Evolutionary conservation across 768 basidiomycete genomes (phyloP), one percentile per base, ranked within the genome.

Genomic region (Kondoa malvinella): DNA sequence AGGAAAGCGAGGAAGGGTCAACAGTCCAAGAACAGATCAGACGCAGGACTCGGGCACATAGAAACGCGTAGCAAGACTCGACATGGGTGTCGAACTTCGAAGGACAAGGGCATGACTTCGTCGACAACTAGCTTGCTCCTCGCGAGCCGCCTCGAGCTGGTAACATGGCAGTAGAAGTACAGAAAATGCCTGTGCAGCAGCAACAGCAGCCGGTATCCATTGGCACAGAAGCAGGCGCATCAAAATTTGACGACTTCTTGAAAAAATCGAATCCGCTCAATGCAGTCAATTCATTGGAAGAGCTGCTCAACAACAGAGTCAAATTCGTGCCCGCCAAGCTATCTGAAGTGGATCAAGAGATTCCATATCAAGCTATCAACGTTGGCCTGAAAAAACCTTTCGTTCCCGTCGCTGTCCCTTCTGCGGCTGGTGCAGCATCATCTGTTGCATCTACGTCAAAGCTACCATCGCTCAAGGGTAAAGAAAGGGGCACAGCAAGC

Each of bases 361-460:
- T 63, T n/a, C 27, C 16, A 3, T 63, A 63, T 29, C 29, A 63
- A 33, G 29, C 61, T 17, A 63, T 63, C 61, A 63, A 63, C 32
- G 58, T 63, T 33, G 15, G 33, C 61, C 61, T 63, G n/a, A 17
- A 63, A 34, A 33, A 17, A 17, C 27, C 30, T 32, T 16, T 32
- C n/a, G 61, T 16, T 21, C 17, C 61, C 27, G 14, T 30, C 12
- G 58, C 58, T 31, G 25, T 14, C 40, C 40, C 21, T 50, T 8
- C 40, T 50, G 12, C 30, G 50, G 50, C 50, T 25, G 50, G 12
- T 63, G 61, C 61, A 27, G 2, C 61, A 14, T 17, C 27, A 4
- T 12, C 27, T 32, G 61, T 33, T 21, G 14, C 26, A 33, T 30
- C 61, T 33, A 33, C 14, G 3, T 17, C 61, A 16, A 32, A 63